Conservation (phyloP, 2,329 filamentous ascomycete genomes). For the Colletotrichum sp. region DNA sequence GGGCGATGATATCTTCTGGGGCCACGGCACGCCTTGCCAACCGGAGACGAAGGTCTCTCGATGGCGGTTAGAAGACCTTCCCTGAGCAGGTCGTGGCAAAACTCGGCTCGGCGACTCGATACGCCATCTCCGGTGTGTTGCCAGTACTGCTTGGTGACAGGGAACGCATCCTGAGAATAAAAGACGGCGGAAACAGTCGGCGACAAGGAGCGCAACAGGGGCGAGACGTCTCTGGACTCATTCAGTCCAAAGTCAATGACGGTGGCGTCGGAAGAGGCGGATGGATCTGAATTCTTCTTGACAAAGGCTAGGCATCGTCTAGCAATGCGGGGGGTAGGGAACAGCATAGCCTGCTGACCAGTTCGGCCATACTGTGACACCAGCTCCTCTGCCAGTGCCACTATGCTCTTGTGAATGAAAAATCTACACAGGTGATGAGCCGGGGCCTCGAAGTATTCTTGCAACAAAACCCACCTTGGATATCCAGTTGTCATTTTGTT, state of each 20-base stretch:
- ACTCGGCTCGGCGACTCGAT: slow-evolving; percentile 90
- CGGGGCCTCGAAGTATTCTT: neutral
- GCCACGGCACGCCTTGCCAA: slow-evolving; percentile 63
- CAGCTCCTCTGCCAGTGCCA: slow-evolving; percentile 74
- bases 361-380: slow-evolving; percentile 65
- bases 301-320: slow-evolving; percentile 79
- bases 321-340: slow-evolving; percentile 76
- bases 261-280: slow-evolving; percentile 52
- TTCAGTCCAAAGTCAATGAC: slow-evolving; percentile 70
- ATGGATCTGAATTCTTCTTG: slow-evolving; percentile 58
- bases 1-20: slow-evolving; percentile 79
- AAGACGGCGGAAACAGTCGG: slow-evolving; percentile 74
- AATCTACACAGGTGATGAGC: slow-evolving; percentile 66
- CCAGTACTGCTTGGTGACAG: slow-evolving; percentile 92
- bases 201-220: slow-evolving; percentile 57
- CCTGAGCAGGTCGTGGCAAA: slow-evolving; percentile 77
- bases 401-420: slow-evolving; percentile 87
- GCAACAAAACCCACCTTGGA: slow-evolving; percentile 64
- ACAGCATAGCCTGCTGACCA: slow-evolving; percentile 78
- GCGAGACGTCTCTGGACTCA: slow-evolving; percentile 54
- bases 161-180: slow-evolving; percentile 69
- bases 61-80: slow-evolving; percentile 63
- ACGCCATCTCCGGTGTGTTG: slow-evolving; percentile 94
- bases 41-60: slow-evolving; percentile 28
- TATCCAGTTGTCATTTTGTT: slow-evolving; percentile 89